phyloP scores from a whole-genome alignment of 768 basidiomycete species.

The Lactarius tabidus region DNA sequence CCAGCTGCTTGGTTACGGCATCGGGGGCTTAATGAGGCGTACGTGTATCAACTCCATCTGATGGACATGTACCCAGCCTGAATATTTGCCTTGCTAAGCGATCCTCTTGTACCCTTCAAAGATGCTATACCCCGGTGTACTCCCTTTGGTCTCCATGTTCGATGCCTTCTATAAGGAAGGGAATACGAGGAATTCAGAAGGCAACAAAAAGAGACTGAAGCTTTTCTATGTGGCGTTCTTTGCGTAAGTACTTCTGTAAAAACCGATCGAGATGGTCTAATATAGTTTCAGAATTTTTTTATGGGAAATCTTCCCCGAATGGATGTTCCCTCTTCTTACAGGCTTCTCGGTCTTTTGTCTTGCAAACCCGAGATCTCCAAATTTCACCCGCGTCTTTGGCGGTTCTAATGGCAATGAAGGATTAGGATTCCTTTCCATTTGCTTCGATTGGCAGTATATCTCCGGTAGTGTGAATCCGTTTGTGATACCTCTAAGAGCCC shows the following conservation, averaged over 20 bases:
- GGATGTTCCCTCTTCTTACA: conserved; percentile 28
- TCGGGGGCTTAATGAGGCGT: conserved; percentile 52
- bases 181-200: conserved; percentile 16
- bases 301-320: conserved; percentile 27
- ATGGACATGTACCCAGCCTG: neutral
- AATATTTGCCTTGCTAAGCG: conserved; percentile 29
- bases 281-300: conserved; percentile 32
- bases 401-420: conserved; percentile 30
- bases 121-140: conserved; percentile 46
- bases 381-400: conserved; percentile 29
- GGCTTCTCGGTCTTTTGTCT: conserved; percentile 32
- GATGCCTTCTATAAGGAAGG: conserved; percentile 46
- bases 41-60: conserved; percentile 20
- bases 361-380: conserved; percentile 26
- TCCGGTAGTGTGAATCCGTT: conserved; percentile 41
- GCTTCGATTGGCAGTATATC: conserved; percentile 32
- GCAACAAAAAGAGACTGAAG: conserved; percentile 41
- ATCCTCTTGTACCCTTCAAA: conserved; percentile 50
- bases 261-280: neutral
- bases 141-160: conserved; percentile 48
- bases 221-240: conserved; percentile 46
- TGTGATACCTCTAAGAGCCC: conserved; percentile 51
- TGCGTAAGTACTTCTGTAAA: conserved; percentile 28
- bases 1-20: conserved; percentile 46
- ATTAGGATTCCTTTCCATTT: conserved; percentile 28